Conservation (phyloP, 345 rosid species). For the Acer campestre region DNA sequence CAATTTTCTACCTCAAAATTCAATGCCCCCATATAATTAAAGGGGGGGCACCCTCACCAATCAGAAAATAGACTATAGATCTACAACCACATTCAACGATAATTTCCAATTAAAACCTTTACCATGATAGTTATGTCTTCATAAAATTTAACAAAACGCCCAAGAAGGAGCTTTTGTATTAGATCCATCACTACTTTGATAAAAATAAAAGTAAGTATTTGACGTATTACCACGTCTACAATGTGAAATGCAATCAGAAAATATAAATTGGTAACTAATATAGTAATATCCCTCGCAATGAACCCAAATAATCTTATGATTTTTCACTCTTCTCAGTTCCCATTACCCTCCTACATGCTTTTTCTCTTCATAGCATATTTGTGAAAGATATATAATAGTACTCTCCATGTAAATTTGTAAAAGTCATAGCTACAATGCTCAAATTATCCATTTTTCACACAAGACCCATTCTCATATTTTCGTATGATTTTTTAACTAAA, state of each 20-base stretch:
- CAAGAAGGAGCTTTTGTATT: not conserved
- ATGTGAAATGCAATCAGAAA: not conserved
- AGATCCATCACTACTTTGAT: not conserved
- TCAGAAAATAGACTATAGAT: not conserved
- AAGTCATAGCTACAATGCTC: not conserved
- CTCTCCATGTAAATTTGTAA: not conserved
- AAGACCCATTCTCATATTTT: not conserved
- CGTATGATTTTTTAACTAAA: not conserved
- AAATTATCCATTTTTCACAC: not conserved
- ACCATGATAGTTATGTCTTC: not conserved
- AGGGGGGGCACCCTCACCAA: not conserved
- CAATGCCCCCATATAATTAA: not conserved
- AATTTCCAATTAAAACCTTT: not conserved
- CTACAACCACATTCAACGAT: not conserved
- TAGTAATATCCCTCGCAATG: not conserved
- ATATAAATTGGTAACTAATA: not conserved
- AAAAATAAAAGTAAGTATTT: not conserved
- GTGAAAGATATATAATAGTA: too few species aligned
- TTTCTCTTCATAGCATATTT: not conserved
- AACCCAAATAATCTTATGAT: not conserved
- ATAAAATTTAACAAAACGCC: not conserved
- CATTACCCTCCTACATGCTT: not conserved
- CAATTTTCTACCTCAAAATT: constrained; percentile 7
- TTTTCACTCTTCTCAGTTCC: not conserved
- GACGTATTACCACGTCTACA: not conserved